A percentile compares a stretch with the other conserved stretches of the same genome.
phyloP scores from a whole-genome alignment of 2,329 filamentous ascomycete genomes.

The Alternaria sp. region DNA sequence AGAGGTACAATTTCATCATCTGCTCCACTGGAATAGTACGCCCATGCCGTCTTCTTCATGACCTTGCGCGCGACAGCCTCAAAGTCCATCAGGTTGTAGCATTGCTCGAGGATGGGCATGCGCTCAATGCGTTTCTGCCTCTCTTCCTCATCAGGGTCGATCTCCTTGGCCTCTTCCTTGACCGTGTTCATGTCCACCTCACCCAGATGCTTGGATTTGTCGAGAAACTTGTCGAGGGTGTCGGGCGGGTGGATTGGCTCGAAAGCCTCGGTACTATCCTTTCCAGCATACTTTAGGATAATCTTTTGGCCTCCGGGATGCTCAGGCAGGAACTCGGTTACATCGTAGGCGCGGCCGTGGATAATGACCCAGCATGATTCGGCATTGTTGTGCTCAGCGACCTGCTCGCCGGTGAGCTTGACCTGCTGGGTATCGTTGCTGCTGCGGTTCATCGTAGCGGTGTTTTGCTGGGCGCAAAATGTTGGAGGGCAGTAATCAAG shows the following conservation, averaged over 20 bases:
- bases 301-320: constrained; percentile 78
- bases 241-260: constrained; percentile 61
- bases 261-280: constrained; percentile 60
- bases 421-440: constrained; percentile 53
- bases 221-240: constrained; percentile 56
- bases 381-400: constrained; percentile 78
- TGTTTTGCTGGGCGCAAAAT: constrained; percentile 12
- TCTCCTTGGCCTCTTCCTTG: constrained; percentile 45
- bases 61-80: constrained; percentile 87
- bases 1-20: constrained; percentile 81
- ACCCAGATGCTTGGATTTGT: constrained; percentile 54
- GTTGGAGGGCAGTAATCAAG: constrained; percentile 11
- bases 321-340: constrained; percentile 70
- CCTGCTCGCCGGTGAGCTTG: constrained; percentile 56
- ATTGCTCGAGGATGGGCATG: constrained; percentile 58
- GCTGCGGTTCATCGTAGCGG: constrained; percentile 55
- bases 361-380: constrained; percentile 81
- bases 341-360: constrained; percentile 71
- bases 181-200: constrained; percentile 51
- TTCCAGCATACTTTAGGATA: constrained; percentile 81
- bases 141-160: constrained; percentile 71
- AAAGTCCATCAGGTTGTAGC: constrained; percentile 73
- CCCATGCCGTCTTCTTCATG: constrained; percentile 98
- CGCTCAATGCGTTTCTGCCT: constrained; percentile 70
- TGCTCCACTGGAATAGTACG: constrained; percentile 93